These are phyloP conservation scores for Apiospora pterosperma DNA, from an alignment of 2,329 filamentous ascomycete species.

Conservation along the genomic window DNA sequence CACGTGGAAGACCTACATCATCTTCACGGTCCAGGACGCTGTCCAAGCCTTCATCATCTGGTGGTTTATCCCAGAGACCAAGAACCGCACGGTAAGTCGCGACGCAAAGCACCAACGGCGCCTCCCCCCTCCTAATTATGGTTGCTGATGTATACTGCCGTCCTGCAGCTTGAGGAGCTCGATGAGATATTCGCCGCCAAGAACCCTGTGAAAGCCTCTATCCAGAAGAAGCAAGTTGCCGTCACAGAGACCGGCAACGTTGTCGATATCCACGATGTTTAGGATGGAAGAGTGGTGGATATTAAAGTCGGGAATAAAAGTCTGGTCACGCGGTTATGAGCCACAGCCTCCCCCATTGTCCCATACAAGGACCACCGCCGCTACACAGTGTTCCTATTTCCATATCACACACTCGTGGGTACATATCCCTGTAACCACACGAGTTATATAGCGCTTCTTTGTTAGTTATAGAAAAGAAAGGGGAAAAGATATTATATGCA, in stretches of 20 bases:
- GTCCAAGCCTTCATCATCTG: conserved; percentile 38
- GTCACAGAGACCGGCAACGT: conserved; percentile 24
- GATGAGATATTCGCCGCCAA: conserved; percentile 39
- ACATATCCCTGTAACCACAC: neutral
- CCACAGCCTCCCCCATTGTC: neutral
- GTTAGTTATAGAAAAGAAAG: neutral
- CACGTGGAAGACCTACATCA: conserved; percentile 48
- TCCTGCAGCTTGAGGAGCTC: conserved; percentile 40
- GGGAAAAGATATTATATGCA: neutral
- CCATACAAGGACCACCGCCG: neutral
- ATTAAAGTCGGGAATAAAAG: neutral
- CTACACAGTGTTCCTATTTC: neutral
- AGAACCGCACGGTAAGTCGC: conserved; percentile 33
- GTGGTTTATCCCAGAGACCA: conserved; percentile 46
- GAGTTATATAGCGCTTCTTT: neutral
- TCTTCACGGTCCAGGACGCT: conserved; percentile 41
- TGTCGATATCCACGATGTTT: conserved; percentile 14
- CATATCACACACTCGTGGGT: neutral
- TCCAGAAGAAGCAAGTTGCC: conserved; percentile 32
- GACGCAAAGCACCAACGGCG: too few relatives aligned
- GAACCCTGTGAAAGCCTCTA: conserved; percentile 36
- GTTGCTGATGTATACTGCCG: neutral
- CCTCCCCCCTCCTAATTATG: neutral
- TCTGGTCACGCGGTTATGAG: neutral
- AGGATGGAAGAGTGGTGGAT: neutral